Base-by-base conservation (phyloP, 352 stramenopile species). In the Phytophthora kernoviae region DNA sequence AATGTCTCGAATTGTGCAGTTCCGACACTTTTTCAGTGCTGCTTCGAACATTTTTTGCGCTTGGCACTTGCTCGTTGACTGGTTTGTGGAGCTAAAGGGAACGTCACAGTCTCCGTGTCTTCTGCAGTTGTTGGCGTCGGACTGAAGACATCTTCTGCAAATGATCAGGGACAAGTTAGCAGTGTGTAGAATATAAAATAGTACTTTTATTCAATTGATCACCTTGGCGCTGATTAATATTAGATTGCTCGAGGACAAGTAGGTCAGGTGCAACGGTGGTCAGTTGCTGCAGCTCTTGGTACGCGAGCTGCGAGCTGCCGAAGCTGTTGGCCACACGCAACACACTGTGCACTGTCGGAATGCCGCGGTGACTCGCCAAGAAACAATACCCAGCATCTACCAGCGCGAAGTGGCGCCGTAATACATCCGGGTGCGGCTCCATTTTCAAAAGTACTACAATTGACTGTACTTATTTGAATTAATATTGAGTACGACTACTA, bases 311-410 rank as follows among this genome's bases (percentile, higher is more conserved):
- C 17, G 36, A 58, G 27, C 53, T 55, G n/a, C 77, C 68, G 26
- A 91, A 73, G 42, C 78, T 91, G 49, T 83, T 79, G 60, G 71
- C 80, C 57, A 91, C 77, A 24, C 75, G 72, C 26, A 91, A 54
- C 36, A 91, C 70, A 20, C 81, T 91, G 21, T 39, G 66, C 37
- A 86, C 68, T 22, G 55, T 89, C 17, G 83, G 49, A 17, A 55
- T 54, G 5, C 78, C 62, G 40, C 67, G 64, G 53, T 81, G 69
- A 36, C 74, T 82, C 30, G 68, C 67, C 9, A 91, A 63, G 68
- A 93, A 93, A 56, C 71, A 78, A 64, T 83, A 93, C 26, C 65
- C 70, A 14, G 79, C 80, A 46, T 93, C 81, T 24, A 93, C 53
- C 4, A 90, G 78, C 53, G 70, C 66, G 51, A 93, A 93, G 37